Conservation (phyloP, 2,329 filamentous ascomycete genomes). For the Cercospora sp. region DNA sequence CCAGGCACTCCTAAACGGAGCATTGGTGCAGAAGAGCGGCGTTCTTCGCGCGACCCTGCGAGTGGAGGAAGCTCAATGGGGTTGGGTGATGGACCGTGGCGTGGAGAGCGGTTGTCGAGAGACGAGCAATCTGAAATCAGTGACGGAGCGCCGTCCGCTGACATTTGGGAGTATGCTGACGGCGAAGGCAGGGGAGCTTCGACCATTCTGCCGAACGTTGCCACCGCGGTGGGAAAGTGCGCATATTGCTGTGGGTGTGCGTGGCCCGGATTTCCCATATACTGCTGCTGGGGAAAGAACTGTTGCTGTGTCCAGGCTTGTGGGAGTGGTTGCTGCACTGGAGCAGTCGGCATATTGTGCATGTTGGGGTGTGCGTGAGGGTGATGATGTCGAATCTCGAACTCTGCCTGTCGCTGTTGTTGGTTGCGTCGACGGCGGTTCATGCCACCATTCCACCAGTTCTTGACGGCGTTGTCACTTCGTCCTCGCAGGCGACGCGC, state of each 20-base stretch:
- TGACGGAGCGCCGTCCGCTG: slow-evolving; percentile 65
- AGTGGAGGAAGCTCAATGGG: slow-evolving; percentile 47
- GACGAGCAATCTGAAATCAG: slow-evolving; percentile 66
- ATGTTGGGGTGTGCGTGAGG: slow-evolving; percentile 29
- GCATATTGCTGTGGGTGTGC: slow-evolving; percentile 36
- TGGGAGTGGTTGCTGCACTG: slow-evolving; percentile 33
- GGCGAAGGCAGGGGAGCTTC: slow-evolving; percentile 66
- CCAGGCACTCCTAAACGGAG: slow-evolving; percentile 41
- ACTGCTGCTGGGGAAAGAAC: slow-evolving; percentile 30
- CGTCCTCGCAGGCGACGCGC: slow-evolving; percentile 77
- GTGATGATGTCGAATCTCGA: slow-evolving; percentile 37
- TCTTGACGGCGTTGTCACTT: slow-evolving; percentile 95
- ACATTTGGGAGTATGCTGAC: slow-evolving; percentile 62
- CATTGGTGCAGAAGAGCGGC: slow-evolving; percentile 38
- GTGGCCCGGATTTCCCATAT: slow-evolving; percentile 28
- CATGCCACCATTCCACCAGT: slow-evolving; percentile 95
- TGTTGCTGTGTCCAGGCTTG: slow-evolving; percentile 28
- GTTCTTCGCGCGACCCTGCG: slow-evolving; percentile 34
- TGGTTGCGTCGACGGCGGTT: slow-evolving; percentile 65
- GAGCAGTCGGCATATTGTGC: slow-evolving; percentile 29
- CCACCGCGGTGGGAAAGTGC: slow-evolving; percentile 35
- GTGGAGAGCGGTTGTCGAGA: slow-evolving; percentile 48
- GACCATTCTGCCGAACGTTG: slow-evolving; percentile 37
- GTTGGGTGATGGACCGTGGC: slow-evolving; percentile 46
- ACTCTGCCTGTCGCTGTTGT: slow-evolving; percentile 41